Conservation (phyloP, 176 grass and related monocot species). For the Cymbopogon citratus region DNA sequence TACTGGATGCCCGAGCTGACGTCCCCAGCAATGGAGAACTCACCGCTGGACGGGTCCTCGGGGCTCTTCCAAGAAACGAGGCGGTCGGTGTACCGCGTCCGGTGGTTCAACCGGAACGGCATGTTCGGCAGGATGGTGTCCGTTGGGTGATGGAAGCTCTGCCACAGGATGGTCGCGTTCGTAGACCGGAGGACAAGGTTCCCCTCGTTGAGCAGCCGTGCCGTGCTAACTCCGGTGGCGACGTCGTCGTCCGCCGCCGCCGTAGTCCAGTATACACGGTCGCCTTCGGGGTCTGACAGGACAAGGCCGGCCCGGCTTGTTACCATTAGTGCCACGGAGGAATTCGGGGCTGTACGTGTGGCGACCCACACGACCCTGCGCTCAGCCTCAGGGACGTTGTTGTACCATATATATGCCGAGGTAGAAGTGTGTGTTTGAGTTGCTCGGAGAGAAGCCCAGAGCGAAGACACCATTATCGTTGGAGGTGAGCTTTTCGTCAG, state of each 20-base stretch:
- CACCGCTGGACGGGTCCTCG: constrained; percentile 17
- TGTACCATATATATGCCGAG: constrained; percentile 2
- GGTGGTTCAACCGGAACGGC: not conserved
- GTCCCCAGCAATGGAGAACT: not conserved
- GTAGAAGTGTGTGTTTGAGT: not conserved
- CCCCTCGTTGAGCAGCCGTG: not conserved
- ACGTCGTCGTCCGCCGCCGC: no score
- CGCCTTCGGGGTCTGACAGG: no score
- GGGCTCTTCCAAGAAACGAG: constrained; percentile 18
- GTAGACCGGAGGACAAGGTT: constrained; percentile 13
- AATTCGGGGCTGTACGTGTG: not conserved
- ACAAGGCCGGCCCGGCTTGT: not conserved
- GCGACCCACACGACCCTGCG: not conserved
- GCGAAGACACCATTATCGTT: not conserved
- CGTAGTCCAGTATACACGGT: no score
- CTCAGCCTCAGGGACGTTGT: not conserved
- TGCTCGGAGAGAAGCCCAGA: not conserved
- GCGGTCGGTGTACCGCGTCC: not conserved
- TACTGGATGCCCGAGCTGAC: no score
- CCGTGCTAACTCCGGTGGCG: not conserved
- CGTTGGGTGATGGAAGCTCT: not conserved
- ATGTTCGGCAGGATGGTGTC: constrained; percentile 25
- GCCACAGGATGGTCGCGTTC: not conserved
- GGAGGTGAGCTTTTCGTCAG: not conserved
- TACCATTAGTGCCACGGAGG: not conserved